Percentiles rank a stretch among this genome's conserved stretches.
Conservation (phyloP, 176 grass and related monocot genomes). For the Poa pratensis region DNA sequence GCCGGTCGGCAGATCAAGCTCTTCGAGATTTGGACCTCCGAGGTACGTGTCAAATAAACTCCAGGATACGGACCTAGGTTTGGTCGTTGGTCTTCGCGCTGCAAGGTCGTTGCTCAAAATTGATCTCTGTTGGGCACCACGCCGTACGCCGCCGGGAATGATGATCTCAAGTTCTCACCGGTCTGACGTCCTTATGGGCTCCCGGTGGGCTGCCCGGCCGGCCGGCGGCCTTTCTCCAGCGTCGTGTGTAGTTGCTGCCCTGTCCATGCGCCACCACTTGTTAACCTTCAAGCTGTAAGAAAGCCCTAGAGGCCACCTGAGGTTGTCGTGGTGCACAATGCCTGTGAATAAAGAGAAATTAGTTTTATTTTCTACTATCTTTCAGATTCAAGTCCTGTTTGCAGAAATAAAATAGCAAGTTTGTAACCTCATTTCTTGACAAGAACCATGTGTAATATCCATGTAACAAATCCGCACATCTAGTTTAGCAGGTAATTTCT, state of each 20-base stretch:
- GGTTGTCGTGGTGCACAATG: background rate
- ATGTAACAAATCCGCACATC: background rate
- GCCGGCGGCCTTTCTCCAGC: background rate
- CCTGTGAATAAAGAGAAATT: background rate
- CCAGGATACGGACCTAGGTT: background rate
- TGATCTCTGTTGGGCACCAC: background rate
- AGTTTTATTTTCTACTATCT: background rate
- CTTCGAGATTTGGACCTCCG: background rate
- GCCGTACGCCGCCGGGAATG: background rate
- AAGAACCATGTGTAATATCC: background rate
- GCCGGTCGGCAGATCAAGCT: background rate
- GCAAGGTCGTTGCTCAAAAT: background rate
- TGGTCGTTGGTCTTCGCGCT: background rate
- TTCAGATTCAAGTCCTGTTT: background rate
- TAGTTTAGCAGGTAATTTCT: background rate
- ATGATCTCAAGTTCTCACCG: background rate
- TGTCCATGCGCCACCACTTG: background rate
- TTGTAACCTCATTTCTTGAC: background rate
- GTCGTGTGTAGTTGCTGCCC: background rate
- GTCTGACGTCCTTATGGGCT: background rate
- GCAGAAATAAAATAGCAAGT: background rate
- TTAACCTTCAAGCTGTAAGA: background rate
- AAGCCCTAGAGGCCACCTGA: background rate
- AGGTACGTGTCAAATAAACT: slow-evolving; percentile 16
- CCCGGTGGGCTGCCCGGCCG: background rate